Base-by-base conservation (phyloP, 305 asterid species). In the Rubia tinctorum region DNA sequence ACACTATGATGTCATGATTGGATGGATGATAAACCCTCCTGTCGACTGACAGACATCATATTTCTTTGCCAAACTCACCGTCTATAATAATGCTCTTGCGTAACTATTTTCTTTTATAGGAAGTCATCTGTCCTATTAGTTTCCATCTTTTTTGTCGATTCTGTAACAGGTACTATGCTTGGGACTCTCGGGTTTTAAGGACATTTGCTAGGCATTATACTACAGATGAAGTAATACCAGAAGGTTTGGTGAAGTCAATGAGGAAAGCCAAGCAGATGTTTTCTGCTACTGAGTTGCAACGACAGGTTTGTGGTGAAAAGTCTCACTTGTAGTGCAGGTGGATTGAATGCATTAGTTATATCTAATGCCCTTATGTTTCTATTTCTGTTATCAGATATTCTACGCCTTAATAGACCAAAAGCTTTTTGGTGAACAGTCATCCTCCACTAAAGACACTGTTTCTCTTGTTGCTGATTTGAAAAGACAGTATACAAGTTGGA, bases 231-330 rank as follows among this genome's bases (percentile, higher is more conserved):
- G 82, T 83, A 34, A 95, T 95, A 79, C 99, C 99, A 68, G 93
- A 95, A 81, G 77, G 84, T 79, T 77, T 95, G 87, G 93, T 95
- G 47, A 75, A 89, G 73, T 88, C 98, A 60, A 82, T 92, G 81
- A 71, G 53, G 66, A 95, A 83, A 75, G 96, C 97, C 77, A 90
- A 88, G 86, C 85, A 82, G 59, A 88, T 95, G 98, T 95, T 95
- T 87, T 87, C 91, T 80, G 99, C 95, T 56, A 92, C 90, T 3
- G 99, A 95, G 84, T 81, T 95, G 86, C 99, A 95, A 78, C 90
- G 90, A 45, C 99, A 92, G 98, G 99, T 95, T 79, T 80, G 83
- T 78, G 61, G 69, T 59, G 78, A 66, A 10, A 68, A 66, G 73
- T 18, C 44, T 45, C 60, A 61, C 64, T 63, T 44, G 37, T 74